Base-by-base conservation (phyloP, 2,329 filamentous ascomycete genomes). In the Exophiala lecanii-corni region DNA sequence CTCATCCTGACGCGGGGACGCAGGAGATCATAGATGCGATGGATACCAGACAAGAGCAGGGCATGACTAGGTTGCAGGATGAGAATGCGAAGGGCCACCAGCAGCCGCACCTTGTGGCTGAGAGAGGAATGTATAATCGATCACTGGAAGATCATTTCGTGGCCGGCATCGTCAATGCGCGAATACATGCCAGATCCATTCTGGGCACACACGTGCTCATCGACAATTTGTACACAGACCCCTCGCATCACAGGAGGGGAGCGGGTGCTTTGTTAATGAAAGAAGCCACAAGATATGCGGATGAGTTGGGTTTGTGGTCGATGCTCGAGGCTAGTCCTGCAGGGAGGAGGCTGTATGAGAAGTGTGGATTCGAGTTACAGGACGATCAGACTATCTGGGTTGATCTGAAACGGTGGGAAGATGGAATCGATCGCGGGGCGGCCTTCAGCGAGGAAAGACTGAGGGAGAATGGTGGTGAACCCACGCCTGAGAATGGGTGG, bases 221-320 rank as follows among this genome's bases (percentile, higher is more conserved):
- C 10, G 43, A 41, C 17, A 36, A 43, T n/a, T 9, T 46, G 13
- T 39, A 19, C 12, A 45, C 41, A 15, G 25, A 31, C 13, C 35
- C 36, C 9, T 26, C 15, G 10, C 34, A 36, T 16, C 41, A 39
- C 9, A 15, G 41, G 30, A 23, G 25, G 16, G 41, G 41, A 9
- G 41, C 36, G 10, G 41, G 21, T 12, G 18, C n/a, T 36, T 15
- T 34, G 36, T 18, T 45, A 30, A 32, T 45, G 35, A 13, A 15
- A 7, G 13, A 20, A 25, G 41, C 28, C 2, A 5, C 13, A 13
- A 13, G 9, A 9, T 16, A 32, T 7, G 41, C 41, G 13, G 41
- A 45, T 26, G 4, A 32, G 41, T 13, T 9, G 36, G 41, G 36
- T n/a, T n/a, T 31, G 36, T 18, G 36, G 16, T n/a, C n/a, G 12